Evolutionary conservation across 2,329 filamentous ascomycete species (phyloP).

Genomic region (Colletotrichum gigasporum): DNA sequence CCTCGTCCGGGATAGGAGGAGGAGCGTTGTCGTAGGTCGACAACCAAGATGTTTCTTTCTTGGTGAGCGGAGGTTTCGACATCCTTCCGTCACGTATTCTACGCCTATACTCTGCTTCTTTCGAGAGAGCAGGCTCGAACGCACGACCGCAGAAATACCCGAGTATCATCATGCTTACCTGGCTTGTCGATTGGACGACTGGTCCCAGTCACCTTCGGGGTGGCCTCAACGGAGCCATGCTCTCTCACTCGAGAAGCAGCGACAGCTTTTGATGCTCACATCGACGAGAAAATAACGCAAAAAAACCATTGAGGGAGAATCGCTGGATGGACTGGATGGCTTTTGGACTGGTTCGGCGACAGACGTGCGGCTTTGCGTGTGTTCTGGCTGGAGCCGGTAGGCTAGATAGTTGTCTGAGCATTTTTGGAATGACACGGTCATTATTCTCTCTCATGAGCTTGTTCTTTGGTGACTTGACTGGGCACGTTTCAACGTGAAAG

Average conservation of each 20-base stretch:
- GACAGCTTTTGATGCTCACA: constrained; percentile 24
- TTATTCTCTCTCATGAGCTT: constrained; percentile 16
- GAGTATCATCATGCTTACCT: constrained; percentile 23
- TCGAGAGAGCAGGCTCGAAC: constrained; percentile 25
- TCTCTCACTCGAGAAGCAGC: not conserved
- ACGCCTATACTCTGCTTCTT: constrained; percentile 28
- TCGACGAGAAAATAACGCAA: constrained; percentile 30
- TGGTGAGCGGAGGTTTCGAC: constrained; percentile 25
- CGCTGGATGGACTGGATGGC: constrained; percentile 25
- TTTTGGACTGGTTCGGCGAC: constrained; percentile 17
- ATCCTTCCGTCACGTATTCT: constrained; percentile 29
- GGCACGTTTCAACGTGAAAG: not conserved
- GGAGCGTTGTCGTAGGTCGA: constrained; percentile 22
- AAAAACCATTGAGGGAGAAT: constrained; percentile 30
- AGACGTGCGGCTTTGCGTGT: not conserved
- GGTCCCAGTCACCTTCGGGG: not conserved
- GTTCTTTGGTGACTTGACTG: not conserved
- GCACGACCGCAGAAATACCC: constrained; percentile 32
- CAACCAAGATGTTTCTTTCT: constrained; percentile 24
- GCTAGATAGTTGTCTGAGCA: constrained; percentile 31
- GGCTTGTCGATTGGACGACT: not conserved
- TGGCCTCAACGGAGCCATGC: too few relatives aligned
- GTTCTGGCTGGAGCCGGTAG: constrained; percentile 4
- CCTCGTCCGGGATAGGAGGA: constrained; percentile 27
- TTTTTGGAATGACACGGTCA: constrained; percentile 17